Percentiles rank a stretch among this genome's conserved stretches.
Evolutionary conservation across 768 basidiomycete species (phyloP).

Genomic region (Omphalotus guepiniiformis): DNA sequence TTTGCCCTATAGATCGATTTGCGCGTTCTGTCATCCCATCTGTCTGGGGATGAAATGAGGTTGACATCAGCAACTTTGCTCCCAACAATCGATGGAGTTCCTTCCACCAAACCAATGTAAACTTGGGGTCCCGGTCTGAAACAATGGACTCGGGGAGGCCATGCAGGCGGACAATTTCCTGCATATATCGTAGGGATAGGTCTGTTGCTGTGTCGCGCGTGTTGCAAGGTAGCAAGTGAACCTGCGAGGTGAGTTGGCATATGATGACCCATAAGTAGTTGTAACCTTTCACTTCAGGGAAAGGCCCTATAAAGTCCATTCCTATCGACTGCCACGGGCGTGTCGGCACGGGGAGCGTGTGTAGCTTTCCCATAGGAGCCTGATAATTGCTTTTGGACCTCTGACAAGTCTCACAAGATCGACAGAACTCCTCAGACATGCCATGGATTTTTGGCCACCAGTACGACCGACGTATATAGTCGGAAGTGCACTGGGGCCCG

Average conservation of each 20-base stretch:
- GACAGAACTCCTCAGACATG: slow-evolving; percentile 9
- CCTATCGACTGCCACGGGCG: slow-evolving; percentile 20
- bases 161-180: slow-evolving; percentile 11
- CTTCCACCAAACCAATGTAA: slow-evolving; percentile 29
- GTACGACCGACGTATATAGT: slow-evolving; percentile 9
- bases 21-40: slow-evolving; percentile 16
- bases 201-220: slow-evolving; percentile 11
- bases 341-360: slow-evolving; percentile 11
- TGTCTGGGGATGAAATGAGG: slow-evolving; percentile 27
- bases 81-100: slow-evolving; percentile 15
- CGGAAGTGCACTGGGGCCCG: slow-evolving; percentile 11
- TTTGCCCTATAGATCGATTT: slow-evolving; percentile 12
- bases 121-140: slow-evolving; percentile 26
- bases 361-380: slow-evolving; percentile 7
- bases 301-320: slow-evolving; percentile 2
- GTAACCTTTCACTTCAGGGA: not conserved
- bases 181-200: slow-evolving; percentile 10
- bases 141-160: slow-evolving; percentile 19
- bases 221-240: slow-evolving; percentile 12
- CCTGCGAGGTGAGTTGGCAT: slow-evolving; percentile 11
- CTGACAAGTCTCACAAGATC: slow-evolving; percentile 11
- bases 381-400: not conserved
- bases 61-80: slow-evolving; percentile 18
- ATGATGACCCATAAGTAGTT: slow-evolving; percentile 22
- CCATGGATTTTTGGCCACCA: slow-evolving; percentile 10